Conservation (phyloP, 192 early-diverging fungal species). For the Backusella westeae region DNA sequence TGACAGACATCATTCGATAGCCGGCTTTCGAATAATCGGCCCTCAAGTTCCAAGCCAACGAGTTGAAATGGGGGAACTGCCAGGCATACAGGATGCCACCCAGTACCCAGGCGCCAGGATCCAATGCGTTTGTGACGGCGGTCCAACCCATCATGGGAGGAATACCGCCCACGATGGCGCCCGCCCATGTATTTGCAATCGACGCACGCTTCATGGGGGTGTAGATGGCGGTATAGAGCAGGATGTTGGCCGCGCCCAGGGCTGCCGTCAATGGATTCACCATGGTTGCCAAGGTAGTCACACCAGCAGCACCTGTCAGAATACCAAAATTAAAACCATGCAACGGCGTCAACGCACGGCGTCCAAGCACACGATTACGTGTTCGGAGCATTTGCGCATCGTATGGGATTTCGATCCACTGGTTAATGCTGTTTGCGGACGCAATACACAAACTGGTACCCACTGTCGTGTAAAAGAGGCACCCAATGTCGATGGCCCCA, state of each 20-base stretch:
- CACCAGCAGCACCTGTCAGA: conserved; percentile 64
- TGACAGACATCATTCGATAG: conserved; percentile 93
- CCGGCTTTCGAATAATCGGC: conserved; percentile 97
- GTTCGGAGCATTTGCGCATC: conserved; percentile 98
- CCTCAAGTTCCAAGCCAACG: conserved; percentile 86
- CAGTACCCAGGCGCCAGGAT: conserved; percentile 78
- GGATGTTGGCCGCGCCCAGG: conserved; percentile 81
- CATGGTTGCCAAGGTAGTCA: conserved; percentile 59
- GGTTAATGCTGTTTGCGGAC: conserved; percentile 93
- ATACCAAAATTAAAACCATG: conserved; percentile 79
- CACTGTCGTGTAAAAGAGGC: conserved; percentile 76
- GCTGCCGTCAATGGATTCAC: conserved; percentile 87
- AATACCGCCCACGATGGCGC: conserved; percentile 92
- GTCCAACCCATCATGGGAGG: conserved; percentile 99
- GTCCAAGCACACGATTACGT: conserved; percentile 81
- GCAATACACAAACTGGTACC: conserved; percentile 88
- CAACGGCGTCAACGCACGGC: conserved; percentile 68
- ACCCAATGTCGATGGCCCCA: conserved; percentile 53
- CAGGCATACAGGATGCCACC: conserved; percentile 87
- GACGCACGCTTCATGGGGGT: conserved; percentile 92
- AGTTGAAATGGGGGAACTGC: conserved; percentile 99
- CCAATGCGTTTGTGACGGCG: conserved; percentile 74
- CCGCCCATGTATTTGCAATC: conserved; percentile 96
- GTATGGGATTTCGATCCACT: conserved; percentile 93
- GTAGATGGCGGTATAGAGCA: conserved; percentile 88